Evolutionary conservation across 2,329 filamentous ascomycete species (phyloP).

Genomic region (Rachicladosporium sp.): DNA sequence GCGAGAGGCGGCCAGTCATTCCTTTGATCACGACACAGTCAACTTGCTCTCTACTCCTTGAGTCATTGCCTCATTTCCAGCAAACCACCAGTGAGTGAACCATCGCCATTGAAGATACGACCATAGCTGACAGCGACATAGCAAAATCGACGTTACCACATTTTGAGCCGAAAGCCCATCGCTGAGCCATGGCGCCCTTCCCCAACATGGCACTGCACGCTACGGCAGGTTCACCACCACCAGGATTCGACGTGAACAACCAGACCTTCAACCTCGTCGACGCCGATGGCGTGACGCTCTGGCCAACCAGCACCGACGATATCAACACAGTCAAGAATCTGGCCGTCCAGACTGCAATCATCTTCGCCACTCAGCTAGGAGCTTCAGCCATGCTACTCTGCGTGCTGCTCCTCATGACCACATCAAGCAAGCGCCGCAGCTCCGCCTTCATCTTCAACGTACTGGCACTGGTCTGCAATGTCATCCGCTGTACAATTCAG

Average conservation of each 20-base stretch:
- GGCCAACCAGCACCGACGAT: slow-evolving; percentile 26
- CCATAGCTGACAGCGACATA: neutral
- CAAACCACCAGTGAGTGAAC: too few species aligned
- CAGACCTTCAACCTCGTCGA: slow-evolving; percentile 39
- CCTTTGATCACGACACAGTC: too few species aligned
- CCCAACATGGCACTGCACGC: neutral
- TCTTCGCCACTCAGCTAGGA: slow-evolving; percentile 60
- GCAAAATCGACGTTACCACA: neutral
- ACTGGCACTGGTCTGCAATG: slow-evolving; percentile 47
- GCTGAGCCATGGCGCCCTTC: neutral
- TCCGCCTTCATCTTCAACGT: slow-evolving; percentile 55
- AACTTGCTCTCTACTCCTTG: too few species aligned
- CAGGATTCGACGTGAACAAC: slow-evolving; percentile 36
- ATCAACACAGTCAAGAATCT: slow-evolving; percentile 37
- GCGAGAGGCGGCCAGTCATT: too few species aligned
- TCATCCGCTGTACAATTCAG: slow-evolving; percentile 46
- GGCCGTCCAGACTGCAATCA: slow-evolving; percentile 39
- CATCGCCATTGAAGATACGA: neutral
- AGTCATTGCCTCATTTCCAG: too few species aligned
- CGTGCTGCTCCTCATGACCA: slow-evolving; percentile 56
- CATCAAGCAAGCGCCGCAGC: slow-evolving; percentile 50
- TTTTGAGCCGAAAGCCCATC: neutral
- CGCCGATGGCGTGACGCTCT: slow-evolving; percentile 30
- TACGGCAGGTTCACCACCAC: slow-evolving; percentile 8
- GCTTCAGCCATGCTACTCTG: slow-evolving; percentile 53